Percentiles rank a stretch among this genome's conserved stretches.
These are phyloP conservation scores for Abelmoschus esculentus DNA, from an alignment of 345 rosid species.

Conservation along the genomic window DNA sequence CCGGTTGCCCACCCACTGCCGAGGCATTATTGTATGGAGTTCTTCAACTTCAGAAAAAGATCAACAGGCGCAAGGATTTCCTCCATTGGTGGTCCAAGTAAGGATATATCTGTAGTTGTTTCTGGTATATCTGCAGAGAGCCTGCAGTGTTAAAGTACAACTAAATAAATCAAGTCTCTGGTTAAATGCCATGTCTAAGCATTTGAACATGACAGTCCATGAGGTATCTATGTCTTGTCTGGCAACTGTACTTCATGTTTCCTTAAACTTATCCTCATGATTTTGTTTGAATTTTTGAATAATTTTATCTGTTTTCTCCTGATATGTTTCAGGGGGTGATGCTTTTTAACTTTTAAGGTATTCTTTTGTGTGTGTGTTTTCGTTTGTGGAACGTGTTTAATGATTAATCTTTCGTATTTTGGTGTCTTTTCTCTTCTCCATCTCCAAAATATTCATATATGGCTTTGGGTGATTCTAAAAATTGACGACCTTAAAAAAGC, in stretches of 20 bases:
- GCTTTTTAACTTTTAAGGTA: no score
- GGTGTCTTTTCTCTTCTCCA: no score
- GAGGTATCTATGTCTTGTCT: background rate
- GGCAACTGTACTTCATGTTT: no score
- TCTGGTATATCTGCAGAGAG: background rate
- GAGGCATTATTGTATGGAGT: constrained; percentile 91
- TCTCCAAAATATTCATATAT: no score
- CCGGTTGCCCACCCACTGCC: constrained; percentile 97
- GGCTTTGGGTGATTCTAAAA: no score
- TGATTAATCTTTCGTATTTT: no score
- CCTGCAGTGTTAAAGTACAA: background rate
- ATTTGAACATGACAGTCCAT: background rate
- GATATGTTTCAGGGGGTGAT: no score
- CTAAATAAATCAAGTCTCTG: constrained; percentile 12
- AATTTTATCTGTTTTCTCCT: no score
- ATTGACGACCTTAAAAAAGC: no score
- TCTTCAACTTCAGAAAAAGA: constrained; percentile 96
- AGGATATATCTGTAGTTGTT: constrained; percentile 24
- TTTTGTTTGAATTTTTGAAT: background rate
- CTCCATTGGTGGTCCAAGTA: constrained; percentile 88
- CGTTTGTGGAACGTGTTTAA: no score
- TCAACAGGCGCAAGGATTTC: constrained; percentile 96
- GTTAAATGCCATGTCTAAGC: constrained; percentile 14
- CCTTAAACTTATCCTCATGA: background rate
- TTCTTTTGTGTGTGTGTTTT: no score